Evolutionary conservation across 768 basidiomycete genomes (phyloP), one percentile per base, ranked within the genome.

Genomic region (Rhodotorula taiwanensis): DNA sequence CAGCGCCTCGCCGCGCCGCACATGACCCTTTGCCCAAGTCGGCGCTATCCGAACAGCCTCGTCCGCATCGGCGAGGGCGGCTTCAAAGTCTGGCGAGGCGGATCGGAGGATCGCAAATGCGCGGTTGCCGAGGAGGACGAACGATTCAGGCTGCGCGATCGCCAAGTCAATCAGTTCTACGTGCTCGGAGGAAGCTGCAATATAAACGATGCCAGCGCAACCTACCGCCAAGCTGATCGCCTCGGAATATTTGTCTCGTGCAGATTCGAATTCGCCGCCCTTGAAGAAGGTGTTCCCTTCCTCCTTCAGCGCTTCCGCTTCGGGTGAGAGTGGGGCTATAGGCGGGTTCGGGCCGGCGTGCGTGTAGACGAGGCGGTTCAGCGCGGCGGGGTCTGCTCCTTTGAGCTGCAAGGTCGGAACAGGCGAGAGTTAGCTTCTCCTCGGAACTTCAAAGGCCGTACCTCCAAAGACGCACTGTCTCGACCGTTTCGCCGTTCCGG

Each of bases 301-400:
- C 10, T 51, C 59, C 42, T 69, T 69, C 11, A 41, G 42, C 10
- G 30, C 28, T 16, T 68, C 62, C 3, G 62, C 67, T 39, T 55
- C 56, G 2, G 27, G 31, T 0, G 42, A 41, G 15, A 69, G 30
- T 0, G 62, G 62, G 9, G 62, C 52, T n/a, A 69, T 39, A 10
- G 67, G 67, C 3, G 67, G 67, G 59, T 69, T 69, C n/a, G 67
- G 67, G 3, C 67, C 67, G 5, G 67, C 67, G n/a, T 69, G 55
- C 9, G 50, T 33, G 20, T 28, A 27, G 3, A 61, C 62, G 18
- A 69, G 52, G 23, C 52, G 30, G 4, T 60, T 64, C 34, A 69
- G 50, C 21, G 52, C 67, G 1, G n/a, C 28, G 2, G 67, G 67
- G 27, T 69, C 67, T 23, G 67, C 67, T 18, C 67, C 67, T 43